A percentile compares a stretch with the other conserved stretches of the same genome.
Conservation (phyloP, 345 rosid species). For the Atalantia buxifolia region DNA sequence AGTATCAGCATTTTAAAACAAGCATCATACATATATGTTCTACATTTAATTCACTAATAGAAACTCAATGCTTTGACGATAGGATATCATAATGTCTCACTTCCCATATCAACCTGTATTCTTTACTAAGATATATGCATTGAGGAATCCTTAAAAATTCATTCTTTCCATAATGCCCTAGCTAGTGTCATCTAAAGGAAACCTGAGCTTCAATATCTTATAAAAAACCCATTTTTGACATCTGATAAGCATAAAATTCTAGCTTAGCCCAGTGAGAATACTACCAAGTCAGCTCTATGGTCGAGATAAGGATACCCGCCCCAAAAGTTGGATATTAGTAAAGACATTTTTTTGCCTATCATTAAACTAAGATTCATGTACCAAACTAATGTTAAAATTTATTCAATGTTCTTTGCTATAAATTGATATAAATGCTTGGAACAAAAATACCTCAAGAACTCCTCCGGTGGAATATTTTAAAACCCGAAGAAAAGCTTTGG, state of each 20-base stretch:
- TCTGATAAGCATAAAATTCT: background rate
- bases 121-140: background rate
- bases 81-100: background rate
- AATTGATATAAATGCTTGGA: background rate
- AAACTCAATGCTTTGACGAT: background rate
- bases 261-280: background rate
- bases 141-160: background rate
- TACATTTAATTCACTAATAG: background rate
- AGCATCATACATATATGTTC: background rate
- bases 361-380: background rate
- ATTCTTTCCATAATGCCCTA: background rate
- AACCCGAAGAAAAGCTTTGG: slow-evolving; percentile 93
- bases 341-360: background rate
- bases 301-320: background rate
- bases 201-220: background rate
- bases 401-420: background rate
- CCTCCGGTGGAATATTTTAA: slow-evolving; percentile 92
- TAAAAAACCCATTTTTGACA: background rate
- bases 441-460: slow-evolving; percentile 80
- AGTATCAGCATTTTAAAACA: slow-evolving; percentile 12
- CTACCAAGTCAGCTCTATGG: background rate
- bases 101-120: background rate
- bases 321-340: background rate
- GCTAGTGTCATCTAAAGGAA: background rate
- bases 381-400: background rate